Evolutionary conservation across 208 protist genomes (phyloP).

Genomic region (Leishmania martiniquensis): DNA sequence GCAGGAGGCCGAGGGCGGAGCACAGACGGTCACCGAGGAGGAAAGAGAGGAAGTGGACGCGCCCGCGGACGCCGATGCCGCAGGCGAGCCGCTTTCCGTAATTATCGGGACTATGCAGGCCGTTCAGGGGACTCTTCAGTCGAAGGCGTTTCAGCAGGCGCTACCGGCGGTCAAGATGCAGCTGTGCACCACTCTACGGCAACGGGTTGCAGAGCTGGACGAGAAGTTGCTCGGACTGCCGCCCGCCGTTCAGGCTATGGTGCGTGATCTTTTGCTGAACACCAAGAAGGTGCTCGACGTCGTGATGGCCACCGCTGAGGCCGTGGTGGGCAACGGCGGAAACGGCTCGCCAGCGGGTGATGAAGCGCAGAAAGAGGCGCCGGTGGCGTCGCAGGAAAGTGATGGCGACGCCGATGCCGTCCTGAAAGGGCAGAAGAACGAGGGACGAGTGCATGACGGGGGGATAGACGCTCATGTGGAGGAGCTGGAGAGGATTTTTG

Average conservation of each 20-base stretch:
- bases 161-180: slow-evolving; percentile 12
- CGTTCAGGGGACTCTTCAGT: slow-evolving; percentile 22
- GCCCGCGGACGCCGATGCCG: not conserved
- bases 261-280: slow-evolving; percentile 19
- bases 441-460: not conserved
- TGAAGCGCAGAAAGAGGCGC: not conserved
- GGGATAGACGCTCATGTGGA: slow-evolving; percentile 12
- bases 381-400: too few relatives aligned
- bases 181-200: slow-evolving; percentile 16
- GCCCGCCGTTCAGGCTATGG: slow-evolving; percentile 4
- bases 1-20: not conserved
- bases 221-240: slow-evolving; percentile 15
- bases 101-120: slow-evolving; percentile 20
- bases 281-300: slow-evolving; percentile 7
- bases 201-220: slow-evolving; percentile 17
- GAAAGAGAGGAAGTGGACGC: not conserved
- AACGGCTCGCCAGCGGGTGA: not conserved
- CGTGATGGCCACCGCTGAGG: not conserved
- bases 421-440: not conserved
- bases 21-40: not conserved
- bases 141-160: slow-evolving; percentile 21
- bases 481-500: slow-evolving; percentile 41
- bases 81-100: slow-evolving; percentile 6
- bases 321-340: not conserved
- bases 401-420: not conserved